phyloP scores from a whole-genome alignment of 2,329 filamentous ascomycete genomes.

The Nemania serpens region DNA sequence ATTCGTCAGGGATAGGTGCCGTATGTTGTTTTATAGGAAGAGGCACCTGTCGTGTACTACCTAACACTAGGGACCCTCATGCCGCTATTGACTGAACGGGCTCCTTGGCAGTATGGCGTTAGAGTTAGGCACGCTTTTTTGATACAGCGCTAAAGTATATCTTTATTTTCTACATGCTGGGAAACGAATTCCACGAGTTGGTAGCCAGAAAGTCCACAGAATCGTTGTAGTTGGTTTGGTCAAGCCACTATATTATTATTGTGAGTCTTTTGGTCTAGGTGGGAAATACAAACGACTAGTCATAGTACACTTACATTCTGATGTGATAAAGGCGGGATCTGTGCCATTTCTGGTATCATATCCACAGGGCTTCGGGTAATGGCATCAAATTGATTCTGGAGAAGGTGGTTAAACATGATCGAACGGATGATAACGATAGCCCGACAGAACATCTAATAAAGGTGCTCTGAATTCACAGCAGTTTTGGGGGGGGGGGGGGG shows the following conservation, averaged over 20 bases:
- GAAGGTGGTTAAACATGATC: conserved; percentile 8
- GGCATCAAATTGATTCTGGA: conserved; percentile 37
- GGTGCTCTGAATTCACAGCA: background rate
- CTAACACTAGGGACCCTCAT: too few species aligned
- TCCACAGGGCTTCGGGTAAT: conserved; percentile 33
- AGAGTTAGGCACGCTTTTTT: background rate
- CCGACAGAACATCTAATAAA: background rate
- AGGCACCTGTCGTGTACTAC: too few species aligned
- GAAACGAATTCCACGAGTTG: conserved; percentile 33
- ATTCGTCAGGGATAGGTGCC: too few species aligned
- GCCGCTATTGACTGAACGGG: background rate
- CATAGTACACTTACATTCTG: conserved; percentile 21
- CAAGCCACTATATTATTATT: conserved; percentile 25
- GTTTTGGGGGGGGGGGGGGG: too few species aligned
- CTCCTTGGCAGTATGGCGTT: background rate
- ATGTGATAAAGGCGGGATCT: conserved; percentile 10
- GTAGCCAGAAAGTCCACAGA: conserved; percentile 29
- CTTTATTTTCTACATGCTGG: conserved; percentile 14
- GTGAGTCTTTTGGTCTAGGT: conserved; percentile 7
- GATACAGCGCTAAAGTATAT: background rate
- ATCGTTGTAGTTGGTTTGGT: conserved; percentile 31
- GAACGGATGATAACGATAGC: background rate
- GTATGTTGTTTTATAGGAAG: too few species aligned
- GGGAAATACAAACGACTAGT: background rate
- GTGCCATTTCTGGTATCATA: conserved; percentile 22